phyloP scores from a whole-genome alignment of 352 stramenopile genomes.

The Globisporangium irregulare region DNA sequence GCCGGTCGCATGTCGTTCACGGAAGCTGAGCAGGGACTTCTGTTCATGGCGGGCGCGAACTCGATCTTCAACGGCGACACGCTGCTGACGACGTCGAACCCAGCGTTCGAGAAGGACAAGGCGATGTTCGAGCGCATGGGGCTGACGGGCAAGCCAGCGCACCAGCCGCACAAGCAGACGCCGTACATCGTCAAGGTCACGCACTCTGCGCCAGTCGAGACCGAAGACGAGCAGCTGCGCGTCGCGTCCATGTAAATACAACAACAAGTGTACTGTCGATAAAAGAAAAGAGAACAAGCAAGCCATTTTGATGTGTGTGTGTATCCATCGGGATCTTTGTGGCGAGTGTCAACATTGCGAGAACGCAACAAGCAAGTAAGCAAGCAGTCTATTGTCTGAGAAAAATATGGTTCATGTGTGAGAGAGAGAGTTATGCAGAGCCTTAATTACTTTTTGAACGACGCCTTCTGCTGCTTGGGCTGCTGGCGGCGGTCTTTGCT shows the following conservation, averaged over 20 bases:
- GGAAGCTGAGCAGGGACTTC: constrained; percentile 94
- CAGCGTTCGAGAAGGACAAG: constrained; percentile 95
- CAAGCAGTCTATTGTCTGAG: neutral
- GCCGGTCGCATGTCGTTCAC: constrained; percentile 96
- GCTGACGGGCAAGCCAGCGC: constrained; percentile 94
- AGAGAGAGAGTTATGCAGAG: neutral
- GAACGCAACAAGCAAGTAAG: neutral
- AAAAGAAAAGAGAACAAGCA: neutral
- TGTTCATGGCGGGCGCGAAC: constrained; percentile 98
- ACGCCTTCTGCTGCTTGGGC: constrained; percentile 11
- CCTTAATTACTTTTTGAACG: constrained; percentile 14
- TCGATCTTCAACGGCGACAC: constrained; percentile 99
- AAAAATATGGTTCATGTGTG: constrained; percentile 2
- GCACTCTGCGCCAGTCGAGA: constrained; percentile 50
- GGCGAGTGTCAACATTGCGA: neutral
- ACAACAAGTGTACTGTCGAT: neutral
- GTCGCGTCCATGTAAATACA: constrained; percentile 26
- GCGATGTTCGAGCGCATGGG: constrained; percentile 94
- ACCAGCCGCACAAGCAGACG: constrained; percentile 83
- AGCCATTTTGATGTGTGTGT: neutral
- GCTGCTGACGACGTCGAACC: constrained; percentile 96
- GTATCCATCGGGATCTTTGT: neutral
- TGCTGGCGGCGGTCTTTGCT: constrained; percentile 21
- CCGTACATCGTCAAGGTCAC: constrained; percentile 84
- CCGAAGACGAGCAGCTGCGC: constrained; percentile 16